Evolutionary conservation across 805 yeast species (phyloP), one percentile per base, ranked within the genome.

Genomic region (Danielia reshetovae): DNA sequence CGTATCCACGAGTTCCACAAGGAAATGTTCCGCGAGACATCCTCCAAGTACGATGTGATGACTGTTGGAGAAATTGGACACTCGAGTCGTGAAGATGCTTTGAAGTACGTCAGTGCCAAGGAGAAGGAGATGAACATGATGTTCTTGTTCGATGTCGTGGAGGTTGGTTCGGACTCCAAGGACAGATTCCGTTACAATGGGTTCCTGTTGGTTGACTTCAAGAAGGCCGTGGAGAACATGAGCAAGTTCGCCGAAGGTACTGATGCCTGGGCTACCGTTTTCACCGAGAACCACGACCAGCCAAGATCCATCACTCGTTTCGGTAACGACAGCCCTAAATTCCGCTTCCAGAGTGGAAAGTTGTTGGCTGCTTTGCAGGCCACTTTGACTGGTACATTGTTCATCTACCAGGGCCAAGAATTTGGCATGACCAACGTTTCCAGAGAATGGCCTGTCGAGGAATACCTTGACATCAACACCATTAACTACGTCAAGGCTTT

Each of bases 401-500:
- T 63, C 55, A 56, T 77, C 25, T 77, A 75, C 55, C 81, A 77
- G 54, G 82, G 81, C 32, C 82, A 77, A 52, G 82, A 77, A 46
- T 58, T 77, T 40, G 81, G 77, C 22, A 71, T 70, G 72, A 65
- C 66, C 34, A 76, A 76, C 49, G 54, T 74, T 19, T 64, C 74
- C 15, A 48, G 56, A 34, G 48, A 51, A 26, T 74, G 78, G 77
- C 59, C 62, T 14, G 56, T 74, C 34, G 60, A 58, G 13, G 75
- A 74, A 47, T 76, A 74, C 55, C 54, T 60, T 42, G 82, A 76
- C 48, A 66, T 76, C 40, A 68, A 70, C 42, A 59, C 73, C 28
- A 52, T 63, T 43, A 69, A 68, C 50, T 62, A 66, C 49, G 67
- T 61, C 55, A 52, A 57, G 22, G 54, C 53, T 22, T 65, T 57